Conservation (phyloP, 2,329 filamentous ascomycete species). For the Teratosphaeria pseudoeucalypti region DNA sequence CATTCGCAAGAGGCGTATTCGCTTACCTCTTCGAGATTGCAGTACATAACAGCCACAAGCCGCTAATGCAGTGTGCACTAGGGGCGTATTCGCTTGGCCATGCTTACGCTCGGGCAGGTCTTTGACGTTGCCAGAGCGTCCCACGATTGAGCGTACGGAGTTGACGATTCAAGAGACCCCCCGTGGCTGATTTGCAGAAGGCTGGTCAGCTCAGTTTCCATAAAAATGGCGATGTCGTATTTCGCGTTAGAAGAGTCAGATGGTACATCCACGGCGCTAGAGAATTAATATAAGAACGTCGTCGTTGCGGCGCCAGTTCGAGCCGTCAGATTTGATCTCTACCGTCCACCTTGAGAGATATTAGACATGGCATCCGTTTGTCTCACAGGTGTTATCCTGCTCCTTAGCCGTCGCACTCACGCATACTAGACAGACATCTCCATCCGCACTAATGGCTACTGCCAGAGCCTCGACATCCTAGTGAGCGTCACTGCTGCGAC, state of each 20-base stretch:
- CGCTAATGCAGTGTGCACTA: not conserved
- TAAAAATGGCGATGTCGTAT: not conserved
- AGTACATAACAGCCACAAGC: not conserved
- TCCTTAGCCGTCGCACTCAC: not conserved
- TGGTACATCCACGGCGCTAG: not conserved
- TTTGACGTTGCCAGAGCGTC: not conserved
- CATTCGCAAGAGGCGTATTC: not conserved
- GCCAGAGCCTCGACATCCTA: constrained; percentile 7
- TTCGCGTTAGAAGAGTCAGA: not conserved
- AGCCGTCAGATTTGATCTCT: not conserved
- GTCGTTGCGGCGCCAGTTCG: not conserved
- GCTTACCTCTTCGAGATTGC: not conserved
- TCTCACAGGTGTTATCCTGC: not conserved
- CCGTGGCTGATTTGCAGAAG: not conserved
- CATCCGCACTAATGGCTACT: not conserved
- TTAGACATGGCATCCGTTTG: not conserved
- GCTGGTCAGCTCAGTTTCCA: not conserved
- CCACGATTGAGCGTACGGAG: no score
- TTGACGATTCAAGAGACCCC: not conserved
- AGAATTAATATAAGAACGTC: not conserved
- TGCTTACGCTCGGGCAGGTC: not conserved
- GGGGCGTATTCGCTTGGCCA: not conserved
- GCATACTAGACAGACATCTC: not conserved
- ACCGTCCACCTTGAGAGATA: not conserved
- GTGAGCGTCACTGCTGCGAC: constrained; percentile 4